Base-by-base conservation (phyloP, 1,139 yeast genomes). In the Lizanozyma gosingica region DNA sequence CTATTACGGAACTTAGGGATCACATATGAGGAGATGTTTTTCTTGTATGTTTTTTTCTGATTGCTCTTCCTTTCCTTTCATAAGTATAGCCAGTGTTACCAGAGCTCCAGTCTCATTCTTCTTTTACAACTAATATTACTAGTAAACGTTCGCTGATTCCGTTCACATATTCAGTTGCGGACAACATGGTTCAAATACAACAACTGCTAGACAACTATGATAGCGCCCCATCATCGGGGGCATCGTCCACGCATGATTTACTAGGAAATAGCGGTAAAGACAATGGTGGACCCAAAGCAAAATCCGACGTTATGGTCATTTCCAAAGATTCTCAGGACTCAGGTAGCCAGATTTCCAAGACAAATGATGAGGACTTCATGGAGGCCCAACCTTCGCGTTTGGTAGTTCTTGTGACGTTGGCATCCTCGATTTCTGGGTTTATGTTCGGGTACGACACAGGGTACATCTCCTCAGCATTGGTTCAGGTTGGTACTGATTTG, bases 371-470 rank as follows among this genome's bases (percentile, higher is more conserved):
- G 6, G 9, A 22, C n/a, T 37, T 37, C 18, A 15, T 14, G 37
- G 48, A 53, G 34, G 68, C 71, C 15, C 71, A 63, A 43, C 83
- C 87, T 9, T 73, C 90, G 14, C 64, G 69, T 9, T 62, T 85
- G 55, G 84, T 88, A 41, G 65, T 88, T 22, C 62, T 78, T 33
- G 63, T 90, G 42, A 85, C 95, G 0, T 67, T 83, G 41, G 79
- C 86, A 14, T 82, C 96, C 0, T 87, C 96, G 8, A 81, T 90
- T 46, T 87, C 96, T 2, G 97, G 97, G 3, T 88, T 88, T 60
- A 80, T 90, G 87, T 90, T 88, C 62, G 97, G 97, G 47, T 90
- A 90, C 56, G 97, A 90, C 59, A 90, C 97, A 0, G 97, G 97
- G 45, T 90, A 90, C 61, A 87, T 90, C 37, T 88, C 97, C 1